Base-by-base conservation (phyloP, 305 asterid genomes). In the Withania somnifera region DNA sequence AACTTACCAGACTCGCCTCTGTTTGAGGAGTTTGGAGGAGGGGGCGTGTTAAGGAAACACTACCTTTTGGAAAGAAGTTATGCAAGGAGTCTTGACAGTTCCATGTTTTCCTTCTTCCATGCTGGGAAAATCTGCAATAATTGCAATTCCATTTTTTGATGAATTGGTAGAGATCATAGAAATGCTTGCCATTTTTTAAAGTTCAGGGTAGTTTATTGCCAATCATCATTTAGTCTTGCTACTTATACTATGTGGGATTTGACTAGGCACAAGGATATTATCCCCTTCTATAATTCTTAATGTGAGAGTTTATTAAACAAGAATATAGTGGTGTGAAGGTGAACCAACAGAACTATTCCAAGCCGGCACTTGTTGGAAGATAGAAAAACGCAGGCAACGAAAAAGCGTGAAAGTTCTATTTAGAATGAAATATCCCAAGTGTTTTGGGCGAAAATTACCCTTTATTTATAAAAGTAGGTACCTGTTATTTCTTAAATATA, bases 11-110 rank as follows among this genome's bases (percentile, higher is more conserved):
- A 10, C 11, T 13, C 52, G 52, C 52, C 52, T 47, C 52, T 47
- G 52, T 47, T 2, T 34, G 5, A 4, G 3, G 5, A 58, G 2
- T 2, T 10, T 6, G 5, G 14, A 11, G 3, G 8, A 10, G 14
- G 30, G 32, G 11, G 7, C 34, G 4, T 30, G 34, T 26, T 11
- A 50, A 64, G 13, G 24, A 50, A n/a, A 9, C 11, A 13, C 3
- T 32, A 82, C 88, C 86, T 86, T 86, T 64, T 83, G 86, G 77
- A 77, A 86, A 34, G 40, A 26, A 14, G 86, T 81, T 1, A 73
- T 14, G 17, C 79, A 60, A 26, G 75, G 61, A 47, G 22, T 11
- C 4, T 13, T 20, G 47, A 28, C n/a, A 51, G 11, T 11, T 34
- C 32, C 69, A 5, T 42, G 79, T 14, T 56, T 83, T 67, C 81